A percentile compares a stretch with the other conserved stretches of the same genome.
Evolutionary conservation across 208 protist genomes (phyloP).

Genomic region (Leishmania major): DNA sequence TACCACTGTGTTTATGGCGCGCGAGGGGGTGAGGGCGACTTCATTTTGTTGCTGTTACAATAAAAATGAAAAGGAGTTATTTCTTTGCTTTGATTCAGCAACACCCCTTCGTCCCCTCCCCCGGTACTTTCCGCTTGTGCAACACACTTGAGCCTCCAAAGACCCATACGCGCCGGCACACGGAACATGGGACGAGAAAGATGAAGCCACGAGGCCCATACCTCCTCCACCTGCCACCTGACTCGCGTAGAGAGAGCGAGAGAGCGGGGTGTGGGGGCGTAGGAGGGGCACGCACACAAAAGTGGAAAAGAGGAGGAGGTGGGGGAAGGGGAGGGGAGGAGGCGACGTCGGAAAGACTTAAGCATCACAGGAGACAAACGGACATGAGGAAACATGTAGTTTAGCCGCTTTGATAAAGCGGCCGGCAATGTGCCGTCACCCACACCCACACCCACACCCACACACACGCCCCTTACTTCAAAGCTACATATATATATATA

Average conservation of each 20-base stretch:
- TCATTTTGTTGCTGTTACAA: neutral
- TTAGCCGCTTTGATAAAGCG: neutral
- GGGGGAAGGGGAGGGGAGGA: neutral
- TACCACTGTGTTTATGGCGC: neutral
- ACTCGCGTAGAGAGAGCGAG: neutral
- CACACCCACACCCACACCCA: neutral
- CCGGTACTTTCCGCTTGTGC: neutral
- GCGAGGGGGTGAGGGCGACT: neutral
- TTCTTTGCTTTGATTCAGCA: neutral
- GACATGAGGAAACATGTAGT: neutral
- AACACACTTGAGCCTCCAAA: neutral
- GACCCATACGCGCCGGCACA: neutral
- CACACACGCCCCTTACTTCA: neutral
- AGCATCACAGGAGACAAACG: neutral
- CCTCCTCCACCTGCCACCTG: neutral
- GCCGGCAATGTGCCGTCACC: neutral
- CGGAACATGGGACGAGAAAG: neutral
- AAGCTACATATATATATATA: neutral
- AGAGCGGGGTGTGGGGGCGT: neutral
- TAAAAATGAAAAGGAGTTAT: neutral
- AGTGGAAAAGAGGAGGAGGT: neutral
- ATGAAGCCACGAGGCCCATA: neutral
- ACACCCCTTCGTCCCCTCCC: neutral
- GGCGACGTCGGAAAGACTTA: neutral
- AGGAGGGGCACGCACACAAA: neutral